These are phyloP conservation scores for Nemania serpens DNA, from an alignment of 2,329 filamentous ascomycete genomes.

Conservation along the genomic window DNA sequence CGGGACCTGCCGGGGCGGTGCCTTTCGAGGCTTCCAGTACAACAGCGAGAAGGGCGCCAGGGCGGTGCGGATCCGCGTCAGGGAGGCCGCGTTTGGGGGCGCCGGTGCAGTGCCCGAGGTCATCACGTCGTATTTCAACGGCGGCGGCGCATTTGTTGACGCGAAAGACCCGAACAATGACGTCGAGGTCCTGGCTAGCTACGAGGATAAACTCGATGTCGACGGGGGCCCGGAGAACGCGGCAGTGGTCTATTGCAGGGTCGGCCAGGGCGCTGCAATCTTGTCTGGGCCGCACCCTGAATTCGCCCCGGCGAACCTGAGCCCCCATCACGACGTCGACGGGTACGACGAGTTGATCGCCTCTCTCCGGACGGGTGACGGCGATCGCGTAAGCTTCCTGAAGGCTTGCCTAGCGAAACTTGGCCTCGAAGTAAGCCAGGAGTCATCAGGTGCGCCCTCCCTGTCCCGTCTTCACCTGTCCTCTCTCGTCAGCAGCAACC, in stretches of 20 bases:
- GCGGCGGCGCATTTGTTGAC: constrained; percentile 90
- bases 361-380: constrained; percentile 70
- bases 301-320: constrained; percentile 83
- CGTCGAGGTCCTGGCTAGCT: constrained; percentile 82
- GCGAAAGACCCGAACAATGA: constrained; percentile 63
- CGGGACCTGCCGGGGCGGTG: constrained; percentile 81
- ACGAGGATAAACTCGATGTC: constrained; percentile 74
- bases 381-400: constrained; percentile 72
- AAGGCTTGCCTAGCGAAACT: constrained; percentile 80
- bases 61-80: constrained; percentile 69
- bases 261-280: constrained; percentile 79
- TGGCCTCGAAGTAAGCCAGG: constrained; percentile 75
- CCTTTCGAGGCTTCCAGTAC: constrained; percentile 90
- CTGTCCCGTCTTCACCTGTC: constrained; percentile 85
- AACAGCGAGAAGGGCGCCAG: constrained; percentile 82
- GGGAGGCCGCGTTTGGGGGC: constrained; percentile 59
- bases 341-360: constrained; percentile 74
- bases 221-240: constrained; percentile 74
- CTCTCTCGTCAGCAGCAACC: constrained; percentile 64
- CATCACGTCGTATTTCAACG: constrained; percentile 88
- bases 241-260: constrained; percentile 80
- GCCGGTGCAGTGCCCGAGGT: constrained; percentile 58
- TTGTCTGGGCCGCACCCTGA: constrained; percentile 92
- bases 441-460: constrained; percentile 72
- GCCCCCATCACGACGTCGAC: constrained; percentile 66